These are phyloP conservation scores for Talaromyces sp. DNA, from an alignment of 2,329 filamentous ascomycete genomes.

Conservation along the genomic window DNA sequence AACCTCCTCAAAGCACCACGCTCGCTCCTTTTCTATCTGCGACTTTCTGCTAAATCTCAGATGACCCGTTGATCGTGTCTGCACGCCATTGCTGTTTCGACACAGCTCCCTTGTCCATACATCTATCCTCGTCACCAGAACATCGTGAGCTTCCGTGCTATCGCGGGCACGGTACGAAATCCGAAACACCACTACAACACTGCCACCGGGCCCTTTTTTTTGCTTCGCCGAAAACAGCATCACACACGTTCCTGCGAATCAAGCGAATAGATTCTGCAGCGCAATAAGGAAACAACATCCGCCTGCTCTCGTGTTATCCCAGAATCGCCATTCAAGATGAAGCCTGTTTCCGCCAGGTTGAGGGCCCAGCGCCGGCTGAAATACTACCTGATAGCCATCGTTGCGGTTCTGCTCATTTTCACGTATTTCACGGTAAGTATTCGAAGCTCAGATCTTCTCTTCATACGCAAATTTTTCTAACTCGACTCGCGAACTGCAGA, in stretches of 20 bases:
- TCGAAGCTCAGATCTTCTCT: neutral
- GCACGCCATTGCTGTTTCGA: neutral
- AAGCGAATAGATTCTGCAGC: neutral
- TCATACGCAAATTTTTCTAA: neutral
- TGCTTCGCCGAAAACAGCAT: neutral
- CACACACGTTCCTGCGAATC: neutral
- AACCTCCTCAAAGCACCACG: neutral
- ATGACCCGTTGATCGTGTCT: neutral
- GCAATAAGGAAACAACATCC: neutral
- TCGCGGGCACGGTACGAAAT: neutral
- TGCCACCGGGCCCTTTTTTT: neutral
- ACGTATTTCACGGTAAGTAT: constrained; percentile 67
- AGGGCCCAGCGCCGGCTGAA: constrained; percentile 66
- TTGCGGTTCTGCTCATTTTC: constrained; percentile 61
- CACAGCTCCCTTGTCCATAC: neutral
- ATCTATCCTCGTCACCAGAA: neutral
- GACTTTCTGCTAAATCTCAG: neutral
- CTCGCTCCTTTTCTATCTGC: neutral
- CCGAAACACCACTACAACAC: neutral
- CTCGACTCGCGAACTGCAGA: constrained; percentile 20
- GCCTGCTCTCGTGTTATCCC: neutral
- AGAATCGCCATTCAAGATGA: neutral
- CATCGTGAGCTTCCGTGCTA: neutral
- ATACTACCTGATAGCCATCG: constrained; percentile 58
- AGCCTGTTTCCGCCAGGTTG: constrained; percentile 43